phyloP scores from a whole-genome alignment of 2,329 filamentous ascomycete genomes.

The Cladophialophora carrionii region DNA sequence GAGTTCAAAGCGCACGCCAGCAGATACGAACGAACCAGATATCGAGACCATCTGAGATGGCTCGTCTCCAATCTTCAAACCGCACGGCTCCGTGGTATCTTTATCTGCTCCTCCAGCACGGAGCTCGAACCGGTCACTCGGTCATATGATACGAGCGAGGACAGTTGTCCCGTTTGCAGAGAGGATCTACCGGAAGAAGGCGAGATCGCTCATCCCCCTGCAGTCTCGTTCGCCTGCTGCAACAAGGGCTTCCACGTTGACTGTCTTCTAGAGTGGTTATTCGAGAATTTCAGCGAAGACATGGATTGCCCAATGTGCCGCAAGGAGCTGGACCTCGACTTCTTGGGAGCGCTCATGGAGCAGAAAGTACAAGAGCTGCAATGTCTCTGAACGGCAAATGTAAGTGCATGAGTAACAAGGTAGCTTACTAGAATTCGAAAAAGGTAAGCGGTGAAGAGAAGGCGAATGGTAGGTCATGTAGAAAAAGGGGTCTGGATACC shows the following conservation, averaged over 20 bases:
- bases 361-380: constrained; percentile 1
- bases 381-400: neutral
- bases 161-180: neutral
- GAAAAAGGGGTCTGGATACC: too few species aligned
- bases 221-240: neutral
- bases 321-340: neutral
- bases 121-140: neutral
- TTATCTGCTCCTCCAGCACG: neutral
- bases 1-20: neutral
- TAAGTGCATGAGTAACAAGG: neutral
- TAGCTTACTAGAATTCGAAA: neutral
- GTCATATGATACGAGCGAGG: neutral
- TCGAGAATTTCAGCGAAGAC: neutral
- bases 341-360: neutral
- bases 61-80: neutral
- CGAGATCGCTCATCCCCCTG: neutral
- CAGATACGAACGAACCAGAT: neutral
- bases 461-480: neutral
- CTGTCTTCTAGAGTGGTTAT: neutral
- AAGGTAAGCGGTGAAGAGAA: neutral
- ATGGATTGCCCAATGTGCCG: neutral
- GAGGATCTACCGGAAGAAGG: neutral
- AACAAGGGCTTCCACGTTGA: neutral
- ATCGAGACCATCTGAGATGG: neutral
- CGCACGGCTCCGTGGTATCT: neutral